These are phyloP conservation scores for Sugiyamaella valdiviana DNA, from an alignment of 805 yeast species.

Conservation along the genomic window DNA sequence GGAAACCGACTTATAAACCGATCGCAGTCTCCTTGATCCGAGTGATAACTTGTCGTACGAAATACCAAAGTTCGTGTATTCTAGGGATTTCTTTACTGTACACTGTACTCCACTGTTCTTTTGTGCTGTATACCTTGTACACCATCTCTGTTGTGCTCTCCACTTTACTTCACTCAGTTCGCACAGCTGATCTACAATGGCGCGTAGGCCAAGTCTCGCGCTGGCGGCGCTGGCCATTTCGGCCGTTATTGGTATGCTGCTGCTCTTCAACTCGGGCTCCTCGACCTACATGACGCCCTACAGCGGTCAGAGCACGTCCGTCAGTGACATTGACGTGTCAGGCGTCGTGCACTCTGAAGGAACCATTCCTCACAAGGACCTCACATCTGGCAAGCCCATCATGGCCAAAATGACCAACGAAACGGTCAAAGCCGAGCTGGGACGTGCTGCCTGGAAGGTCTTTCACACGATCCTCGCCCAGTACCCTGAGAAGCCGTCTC, in stretches of 20 bases:
- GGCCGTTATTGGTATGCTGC: conserved; percentile 5
- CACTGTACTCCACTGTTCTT: no score
- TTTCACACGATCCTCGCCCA: conserved; percentile 89
- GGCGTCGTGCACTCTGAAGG: background rate
- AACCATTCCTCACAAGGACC: background rate
- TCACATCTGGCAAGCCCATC: conserved; percentile 42
- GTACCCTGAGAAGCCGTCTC: conserved; percentile 77
- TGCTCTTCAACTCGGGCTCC: conserved; percentile 3
- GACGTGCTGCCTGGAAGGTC: conserved; percentile 86
- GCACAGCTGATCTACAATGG: no score
- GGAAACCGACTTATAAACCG: no score
- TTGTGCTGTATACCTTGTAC: no score
- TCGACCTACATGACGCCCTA: background rate
- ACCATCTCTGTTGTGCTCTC: no score
- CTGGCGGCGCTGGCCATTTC: conserved; percentile 14
- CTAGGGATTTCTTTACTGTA: no score
- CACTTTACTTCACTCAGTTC: no score
- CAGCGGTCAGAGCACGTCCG: conserved; percentile 7
- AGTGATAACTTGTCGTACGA: no score
- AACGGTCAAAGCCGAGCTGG: conserved; percentile 69
- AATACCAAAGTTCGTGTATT: no score
- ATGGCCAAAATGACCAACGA: conserved; percentile 95
- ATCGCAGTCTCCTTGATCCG: no score
- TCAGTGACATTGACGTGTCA: conserved; percentile 9
- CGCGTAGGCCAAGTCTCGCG: conserved; percentile 15